Base-by-base conservation (phyloP, 1,284 basidiomycete species). In the Cryptococcus deneoformans region DNA sequence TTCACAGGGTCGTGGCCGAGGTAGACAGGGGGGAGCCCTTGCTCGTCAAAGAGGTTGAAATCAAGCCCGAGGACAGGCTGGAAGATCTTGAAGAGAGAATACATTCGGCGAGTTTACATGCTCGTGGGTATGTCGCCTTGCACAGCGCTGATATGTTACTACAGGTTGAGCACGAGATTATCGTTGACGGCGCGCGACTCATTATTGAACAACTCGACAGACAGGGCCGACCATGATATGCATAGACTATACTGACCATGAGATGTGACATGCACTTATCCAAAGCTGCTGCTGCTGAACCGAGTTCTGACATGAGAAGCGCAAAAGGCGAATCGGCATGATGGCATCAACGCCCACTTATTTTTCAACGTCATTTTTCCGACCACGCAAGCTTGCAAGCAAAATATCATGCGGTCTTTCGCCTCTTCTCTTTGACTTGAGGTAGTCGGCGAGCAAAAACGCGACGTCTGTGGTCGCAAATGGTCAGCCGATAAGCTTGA, bases 1-100 rank as follows among this genome's bases (percentile, higher is more conserved):
- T 98, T 0, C 95, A 99, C 78, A 84, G 87, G 39, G 95, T 98
- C 12, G 87, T 98, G 37, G 87, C 87, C 60, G 91, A 95, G 71
- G 93, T 99, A 10, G 96, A 99, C 77, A 84, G 87, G 6, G 96
- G n/a, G 95, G 86, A 89, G 69, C 93, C 95, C 0, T 72, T 99
- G 42, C 75, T 98, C 35, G 87, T 94, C 47, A 80, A 84, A 57
- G 85, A 92, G 69, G 85, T 99, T 10, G 83, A 84, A 61, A 87
- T 96, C 57, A 77, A 79, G 62, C 79, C 86, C 52, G 89, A 83
- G 10, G 93, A 98, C 65, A 78, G 83, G 5, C 75, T 89, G 57
- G 88, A 88, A 61, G 82, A 80, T 46, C 87, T 95, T 63, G 90
- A 93, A 71, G 81, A 82, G 64, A 81, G 89, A 62, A 80, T 99